Percentiles rank a stretch among this genome's conserved stretches.
Evolutionary conservation across 2,329 filamentous ascomycete species (phyloP).

Genomic region (Chalara sp.): DNA sequence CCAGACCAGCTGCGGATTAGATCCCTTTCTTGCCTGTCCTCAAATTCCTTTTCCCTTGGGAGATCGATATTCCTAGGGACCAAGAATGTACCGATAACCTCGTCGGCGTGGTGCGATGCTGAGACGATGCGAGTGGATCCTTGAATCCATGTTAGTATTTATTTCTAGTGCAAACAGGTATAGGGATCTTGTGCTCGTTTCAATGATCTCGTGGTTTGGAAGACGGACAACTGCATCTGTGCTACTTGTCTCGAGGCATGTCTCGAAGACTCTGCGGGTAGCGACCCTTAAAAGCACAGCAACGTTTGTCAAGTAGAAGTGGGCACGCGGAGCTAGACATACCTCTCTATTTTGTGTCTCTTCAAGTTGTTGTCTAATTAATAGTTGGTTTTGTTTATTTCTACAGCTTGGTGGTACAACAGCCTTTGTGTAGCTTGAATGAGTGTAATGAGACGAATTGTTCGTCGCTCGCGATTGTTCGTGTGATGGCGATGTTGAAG

Average conservation of each 20-base stretch:
- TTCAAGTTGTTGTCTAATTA: background rate
- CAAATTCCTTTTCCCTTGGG: background rate
- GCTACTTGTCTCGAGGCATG: constrained; percentile 21
- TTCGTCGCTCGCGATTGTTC: no score
- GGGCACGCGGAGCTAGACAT: constrained; percentile 15
- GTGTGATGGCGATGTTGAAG: no score
- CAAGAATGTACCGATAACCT: background rate
- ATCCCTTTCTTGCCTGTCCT: constrained; percentile 3
- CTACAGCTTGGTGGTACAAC: no score
- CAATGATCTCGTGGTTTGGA: constrained; percentile 19
- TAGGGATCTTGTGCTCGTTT: constrained; percentile 9
- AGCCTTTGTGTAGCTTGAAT: no score
- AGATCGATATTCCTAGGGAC: constrained; percentile 1
- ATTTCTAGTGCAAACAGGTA: constrained; percentile 10
- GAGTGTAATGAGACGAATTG: no score
- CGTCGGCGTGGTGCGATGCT: background rate
- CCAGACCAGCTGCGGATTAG: constrained; percentile 17
- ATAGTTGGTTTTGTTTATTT: no score
- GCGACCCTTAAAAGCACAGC: constrained; percentile 10
- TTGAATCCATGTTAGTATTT: constrained; percentile 16
- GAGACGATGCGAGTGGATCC: background rate
- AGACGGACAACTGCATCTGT: constrained; percentile 9
- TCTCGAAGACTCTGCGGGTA: constrained; percentile 18
- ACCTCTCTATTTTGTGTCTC: constrained; percentile 16
- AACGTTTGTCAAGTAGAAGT: constrained; percentile 18